Percentiles rank a stretch among this genome's conserved stretches.
Conservation (phyloP, 78 protist species). For the Chrysochromulina tobinii region DNA sequence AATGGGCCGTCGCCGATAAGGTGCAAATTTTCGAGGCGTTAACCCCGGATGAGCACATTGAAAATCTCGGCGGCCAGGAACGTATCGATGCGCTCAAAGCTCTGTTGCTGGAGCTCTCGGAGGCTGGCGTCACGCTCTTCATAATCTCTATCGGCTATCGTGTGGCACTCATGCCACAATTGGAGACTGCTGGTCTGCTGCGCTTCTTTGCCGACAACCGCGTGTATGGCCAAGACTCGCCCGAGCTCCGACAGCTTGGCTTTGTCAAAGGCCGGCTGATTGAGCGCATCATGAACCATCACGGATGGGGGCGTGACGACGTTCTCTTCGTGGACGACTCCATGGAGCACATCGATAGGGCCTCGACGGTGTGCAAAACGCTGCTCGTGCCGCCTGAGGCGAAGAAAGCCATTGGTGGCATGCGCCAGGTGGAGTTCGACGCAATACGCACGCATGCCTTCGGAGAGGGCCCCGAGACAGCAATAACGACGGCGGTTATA, state of each 20-base stretch:
- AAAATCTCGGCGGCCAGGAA: neutral
- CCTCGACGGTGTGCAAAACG: neutral
- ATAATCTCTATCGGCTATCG: neutral
- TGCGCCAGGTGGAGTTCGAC: too few relatives aligned
- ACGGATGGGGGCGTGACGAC: neutral
- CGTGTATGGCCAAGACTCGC: neutral
- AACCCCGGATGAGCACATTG: neutral
- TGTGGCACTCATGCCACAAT: neutral
- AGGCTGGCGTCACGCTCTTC: neutral
- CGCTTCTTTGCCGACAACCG: neutral
- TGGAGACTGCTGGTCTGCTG: neutral
- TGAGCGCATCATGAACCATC: neutral
- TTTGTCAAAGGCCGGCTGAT: neutral
- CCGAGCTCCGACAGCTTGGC: neutral
- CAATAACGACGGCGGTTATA: too few relatives aligned
- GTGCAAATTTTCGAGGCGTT: neutral
- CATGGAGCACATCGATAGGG: neutral
- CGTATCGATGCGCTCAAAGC: neutral
- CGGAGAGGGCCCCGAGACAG: too few relatives aligned
- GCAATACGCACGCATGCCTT: too few relatives aligned
- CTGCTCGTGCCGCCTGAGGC: neutral
- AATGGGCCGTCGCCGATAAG: neutral
- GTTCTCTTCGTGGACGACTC: conserved; percentile 7
- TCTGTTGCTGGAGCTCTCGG: neutral
- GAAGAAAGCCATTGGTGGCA: too few relatives aligned